Conservation (phyloP, 139 green algal genomes). For the Nannochloris sp. region DNA sequence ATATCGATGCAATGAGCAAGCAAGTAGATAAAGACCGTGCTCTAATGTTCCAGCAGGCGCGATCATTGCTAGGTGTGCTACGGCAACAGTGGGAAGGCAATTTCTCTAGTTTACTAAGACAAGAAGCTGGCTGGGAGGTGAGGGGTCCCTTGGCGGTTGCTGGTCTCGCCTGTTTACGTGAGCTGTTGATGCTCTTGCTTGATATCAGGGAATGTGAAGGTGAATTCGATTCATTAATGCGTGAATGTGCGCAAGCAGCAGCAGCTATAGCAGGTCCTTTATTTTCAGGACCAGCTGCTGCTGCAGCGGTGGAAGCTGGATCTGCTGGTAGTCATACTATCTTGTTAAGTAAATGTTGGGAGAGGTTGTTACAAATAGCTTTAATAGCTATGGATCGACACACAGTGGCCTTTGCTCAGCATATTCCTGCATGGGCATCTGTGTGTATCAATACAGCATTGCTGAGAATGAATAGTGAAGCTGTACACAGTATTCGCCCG, state of each 20-base stretch:
- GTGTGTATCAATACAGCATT: slow-evolving; percentile 48
- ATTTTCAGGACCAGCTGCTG: not conserved
- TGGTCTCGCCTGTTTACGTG: slow-evolving; percentile 25
- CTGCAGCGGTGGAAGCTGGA: not conserved
- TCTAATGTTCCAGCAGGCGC: slow-evolving; percentile 12
- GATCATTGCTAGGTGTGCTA: slow-evolving; percentile 37
- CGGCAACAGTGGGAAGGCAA: slow-evolving; percentile 30
- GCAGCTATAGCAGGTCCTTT: not conserved
- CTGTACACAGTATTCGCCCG: slow-evolving; percentile 27
- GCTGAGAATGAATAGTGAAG: slow-evolving; percentile 42
- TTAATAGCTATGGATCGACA: slow-evolving; percentile 29
- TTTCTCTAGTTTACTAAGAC: slow-evolving; percentile 5
- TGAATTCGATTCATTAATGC: not conserved
- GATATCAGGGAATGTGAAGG: not conserved
- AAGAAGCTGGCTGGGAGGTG: slow-evolving; percentile 24
- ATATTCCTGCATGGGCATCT: slow-evolving; percentile 48
- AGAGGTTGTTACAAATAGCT: slow-evolving; percentile 32
- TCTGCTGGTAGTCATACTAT: not conserved
- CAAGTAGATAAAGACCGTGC: not conserved
- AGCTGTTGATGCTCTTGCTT: slow-evolving; percentile 43
- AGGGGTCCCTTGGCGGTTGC: slow-evolving; percentile 36
- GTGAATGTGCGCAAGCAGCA: not conserved
- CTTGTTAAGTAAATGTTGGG: slow-evolving; percentile 24
- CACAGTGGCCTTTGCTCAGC: slow-evolving; percentile 34
- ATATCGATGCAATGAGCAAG: not conserved